Percentiles rank a stretch among this genome's conserved stretches.
These are phyloP conservation scores for Yueomyces sinensis DNA, from an alignment of 805 yeast genomes.

Conservation along the genomic window DNA sequence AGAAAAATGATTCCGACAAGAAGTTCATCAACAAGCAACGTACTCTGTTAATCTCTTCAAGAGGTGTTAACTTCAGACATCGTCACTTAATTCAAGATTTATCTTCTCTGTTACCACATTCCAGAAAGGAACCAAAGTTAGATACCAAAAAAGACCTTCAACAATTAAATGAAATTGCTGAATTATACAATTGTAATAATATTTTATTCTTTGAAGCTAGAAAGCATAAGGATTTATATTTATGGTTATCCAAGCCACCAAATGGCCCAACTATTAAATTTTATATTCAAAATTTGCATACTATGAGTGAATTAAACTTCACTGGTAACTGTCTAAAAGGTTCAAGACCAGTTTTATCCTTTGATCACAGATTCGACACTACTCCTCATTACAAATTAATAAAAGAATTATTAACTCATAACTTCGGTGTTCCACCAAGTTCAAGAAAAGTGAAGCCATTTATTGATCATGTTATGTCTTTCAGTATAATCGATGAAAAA, in stretches of 20 bases:
- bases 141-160: slow-evolving; percentile 83
- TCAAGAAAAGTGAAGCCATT: slow-evolving; percentile 92
- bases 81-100: slow-evolving; percentile 86
- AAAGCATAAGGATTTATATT: slow-evolving; percentile 86
- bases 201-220: slow-evolving; percentile 89
- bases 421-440: slow-evolving; percentile 90
- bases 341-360: slow-evolving; percentile 84
- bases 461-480: slow-evolving; percentile 87
- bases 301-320: slow-evolving; percentile 89
- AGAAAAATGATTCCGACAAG: slow-evolving; percentile 28
- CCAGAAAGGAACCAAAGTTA: slow-evolving; percentile 90
- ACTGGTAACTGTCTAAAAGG: slow-evolving; percentile 95
- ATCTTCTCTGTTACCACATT: slow-evolving; percentile 72
- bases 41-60: slow-evolving; percentile 76
- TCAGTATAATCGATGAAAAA: slow-evolving; percentile 83
- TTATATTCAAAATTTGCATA: slow-evolving; percentile 87
- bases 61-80: slow-evolving; percentile 92
- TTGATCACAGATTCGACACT: slow-evolving; percentile 66
- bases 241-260: slow-evolving; percentile 94
- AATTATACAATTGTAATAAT: slow-evolving; percentile 92
- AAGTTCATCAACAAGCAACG: slow-evolving; percentile 76
- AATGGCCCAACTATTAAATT: slow-evolving; percentile 95
- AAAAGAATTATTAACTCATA: slow-evolving; percentile 71
- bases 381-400: slow-evolving; percentile 57
- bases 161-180: slow-evolving; percentile 91